These are phyloP conservation scores for Fusarium beomiforme DNA, from an alignment of 2,329 filamentous ascomycete genomes.

Conservation along the genomic window DNA sequence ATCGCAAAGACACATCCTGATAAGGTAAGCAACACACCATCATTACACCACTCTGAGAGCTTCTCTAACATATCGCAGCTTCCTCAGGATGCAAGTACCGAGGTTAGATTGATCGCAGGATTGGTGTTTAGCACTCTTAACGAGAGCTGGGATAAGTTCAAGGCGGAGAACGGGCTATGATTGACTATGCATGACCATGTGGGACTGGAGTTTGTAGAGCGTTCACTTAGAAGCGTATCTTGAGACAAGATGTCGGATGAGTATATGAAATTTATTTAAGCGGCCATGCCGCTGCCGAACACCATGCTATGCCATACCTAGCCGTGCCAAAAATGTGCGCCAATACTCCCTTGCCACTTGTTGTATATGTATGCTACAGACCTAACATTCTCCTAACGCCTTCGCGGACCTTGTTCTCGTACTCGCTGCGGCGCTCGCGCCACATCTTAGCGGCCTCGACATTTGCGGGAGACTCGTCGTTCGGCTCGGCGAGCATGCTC, in stretches of 20 bases:
- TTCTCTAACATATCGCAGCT: constrained; percentile 55
- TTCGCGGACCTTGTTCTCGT: constrained; percentile 85
- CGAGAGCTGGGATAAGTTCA: constrained; percentile 80
- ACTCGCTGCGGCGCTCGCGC: constrained; percentile 84
- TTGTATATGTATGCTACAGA: constrained; percentile 56
- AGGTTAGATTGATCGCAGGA: constrained; percentile 72
- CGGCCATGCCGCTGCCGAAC: constrained; percentile 37
- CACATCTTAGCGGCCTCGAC: constrained; percentile 97
- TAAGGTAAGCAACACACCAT: constrained; percentile 73
- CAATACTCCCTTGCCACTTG: constrained; percentile 33
- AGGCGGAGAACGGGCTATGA: constrained; percentile 72
- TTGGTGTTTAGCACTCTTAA: constrained; percentile 75
- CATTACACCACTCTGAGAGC: not conserved
- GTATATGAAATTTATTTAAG: constrained; percentile 39
- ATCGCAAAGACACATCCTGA: constrained; percentile 99
- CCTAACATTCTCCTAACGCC: constrained; percentile 84
- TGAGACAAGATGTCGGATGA: constrained; percentile 18
- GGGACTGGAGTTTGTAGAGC: constrained; percentile 42
- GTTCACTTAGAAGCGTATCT: constrained; percentile 37
- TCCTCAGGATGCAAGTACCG: constrained; percentile 70
- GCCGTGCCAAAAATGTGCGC: constrained; percentile 35
- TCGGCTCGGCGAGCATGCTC: constrained; percentile 97
- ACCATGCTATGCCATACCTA: constrained; percentile 40
- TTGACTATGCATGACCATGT: constrained; percentile 29
- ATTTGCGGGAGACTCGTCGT: constrained; percentile 96